Conservation (phyloP, 192 early-diverging fungal genomes). For the Radiomyces spectabilis region DNA sequence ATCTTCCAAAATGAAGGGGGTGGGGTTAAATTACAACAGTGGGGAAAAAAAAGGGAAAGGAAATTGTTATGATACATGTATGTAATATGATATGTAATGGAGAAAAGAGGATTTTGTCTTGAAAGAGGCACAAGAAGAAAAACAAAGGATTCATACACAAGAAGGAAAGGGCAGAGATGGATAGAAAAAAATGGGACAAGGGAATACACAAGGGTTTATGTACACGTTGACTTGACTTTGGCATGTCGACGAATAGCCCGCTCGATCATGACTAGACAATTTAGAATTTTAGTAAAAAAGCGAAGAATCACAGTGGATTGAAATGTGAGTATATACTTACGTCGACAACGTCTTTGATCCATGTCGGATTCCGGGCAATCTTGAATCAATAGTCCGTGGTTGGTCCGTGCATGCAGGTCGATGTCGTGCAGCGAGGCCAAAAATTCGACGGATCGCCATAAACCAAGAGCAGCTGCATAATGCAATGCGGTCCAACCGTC, state of each 20-base stretch:
- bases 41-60: background rate
- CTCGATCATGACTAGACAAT: slow-evolving; percentile 4
- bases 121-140: background rate
- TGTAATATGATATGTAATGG: no score
- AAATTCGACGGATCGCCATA: slow-evolving; percentile 1
- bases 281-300: background rate
- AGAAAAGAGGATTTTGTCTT: background rate
- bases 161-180: no score
- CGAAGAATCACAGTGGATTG: background rate
- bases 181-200: background rate
- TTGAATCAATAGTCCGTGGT: background rate
- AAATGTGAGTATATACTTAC: background rate
- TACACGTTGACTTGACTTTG: background rate
- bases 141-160: background rate
- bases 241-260: slow-evolving; percentile 3
- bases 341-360: slow-evolving; percentile 6
- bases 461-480: slow-evolving; percentile 6
- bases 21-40: background rate
- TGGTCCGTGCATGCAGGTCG: background rate
- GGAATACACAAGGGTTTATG: background rate
- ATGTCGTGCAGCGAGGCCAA: background rate
- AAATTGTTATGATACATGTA: background rate
- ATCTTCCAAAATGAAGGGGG: no score
- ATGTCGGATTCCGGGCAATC: slow-evolving; percentile 1
- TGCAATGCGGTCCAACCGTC: slow-evolving; percentile 9